Evolutionary conservation across 495 filamentous ascomycete species (phyloP).

Genomic region (Hypoxylon fuscum): DNA sequence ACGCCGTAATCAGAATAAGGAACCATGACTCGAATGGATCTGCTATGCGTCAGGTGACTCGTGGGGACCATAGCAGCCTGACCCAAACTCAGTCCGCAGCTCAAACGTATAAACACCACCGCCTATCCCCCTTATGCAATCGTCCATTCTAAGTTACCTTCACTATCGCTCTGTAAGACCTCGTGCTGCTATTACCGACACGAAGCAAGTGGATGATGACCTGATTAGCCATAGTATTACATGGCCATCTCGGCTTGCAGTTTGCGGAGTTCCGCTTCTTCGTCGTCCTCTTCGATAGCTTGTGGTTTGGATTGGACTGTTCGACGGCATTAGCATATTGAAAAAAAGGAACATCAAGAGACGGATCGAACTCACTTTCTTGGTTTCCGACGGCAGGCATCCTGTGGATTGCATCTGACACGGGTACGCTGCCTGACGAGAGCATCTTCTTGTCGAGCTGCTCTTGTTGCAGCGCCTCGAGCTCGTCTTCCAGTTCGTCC

Average conservation of each 20-base stretch:
- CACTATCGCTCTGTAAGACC: slow-evolving; percentile 2
- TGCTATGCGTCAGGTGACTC: slow-evolving; percentile 27
- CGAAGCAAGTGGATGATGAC: background rate
- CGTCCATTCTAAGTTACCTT: slow-evolving; percentile 7
- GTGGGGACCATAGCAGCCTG: slow-evolving; percentile 12
- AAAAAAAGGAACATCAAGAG: background rate
- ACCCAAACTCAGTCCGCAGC: slow-evolving; percentile 12
- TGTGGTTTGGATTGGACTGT: slow-evolving; percentile 68
- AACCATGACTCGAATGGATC: slow-evolving; percentile 24
- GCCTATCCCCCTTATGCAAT: slow-evolving; percentile 8
- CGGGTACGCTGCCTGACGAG: slow-evolving; percentile 76
- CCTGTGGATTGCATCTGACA: slow-evolving; percentile 72
- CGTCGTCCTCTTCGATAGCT: slow-evolving; percentile 83
- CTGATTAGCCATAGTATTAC: slow-evolving; percentile 54
- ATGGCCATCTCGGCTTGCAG: slow-evolving; percentile 98
- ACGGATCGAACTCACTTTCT: slow-evolving; percentile 71
- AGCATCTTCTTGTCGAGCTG: slow-evolving; percentile 94
- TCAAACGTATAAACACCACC: slow-evolving; percentile 13
- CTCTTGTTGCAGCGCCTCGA: slow-evolving; percentile 83
- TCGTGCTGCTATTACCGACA: background rate
- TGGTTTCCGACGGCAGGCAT: slow-evolving; percentile 76
- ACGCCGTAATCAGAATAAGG: slow-evolving; percentile 35
- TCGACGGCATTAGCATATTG: slow-evolving; percentile 39
- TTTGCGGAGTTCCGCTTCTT: slow-evolving; percentile 93
- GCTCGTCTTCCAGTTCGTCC: slow-evolving; percentile 79